Evolutionary conservation across 371 early-diverging fungal genomes (phyloP).

Genomic region (Mucor lusitanicus): DNA sequence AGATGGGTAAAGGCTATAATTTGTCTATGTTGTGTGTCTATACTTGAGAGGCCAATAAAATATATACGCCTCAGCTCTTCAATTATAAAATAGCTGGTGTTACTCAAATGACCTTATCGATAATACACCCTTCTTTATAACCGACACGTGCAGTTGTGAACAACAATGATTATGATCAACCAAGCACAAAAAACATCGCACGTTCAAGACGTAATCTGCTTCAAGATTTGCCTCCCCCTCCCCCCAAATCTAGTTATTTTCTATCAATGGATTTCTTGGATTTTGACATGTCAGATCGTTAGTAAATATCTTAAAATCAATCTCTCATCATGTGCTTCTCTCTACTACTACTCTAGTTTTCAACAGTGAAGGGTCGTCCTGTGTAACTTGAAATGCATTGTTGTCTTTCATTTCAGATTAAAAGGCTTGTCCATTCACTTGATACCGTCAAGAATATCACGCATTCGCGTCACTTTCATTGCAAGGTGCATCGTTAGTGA

Average conservation of each 20-base stretch:
- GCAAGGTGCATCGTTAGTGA: no score
- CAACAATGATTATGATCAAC: neutral
- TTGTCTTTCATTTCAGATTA: no score
- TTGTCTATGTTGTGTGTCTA: neutral
- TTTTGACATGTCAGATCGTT: neutral
- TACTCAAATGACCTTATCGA: slow-evolving; percentile 2
- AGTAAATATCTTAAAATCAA: neutral
- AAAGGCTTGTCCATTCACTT: no score
- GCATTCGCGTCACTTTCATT: no score
- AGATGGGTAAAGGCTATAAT: neutral
- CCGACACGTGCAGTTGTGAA: neutral
- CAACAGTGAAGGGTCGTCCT: no score
- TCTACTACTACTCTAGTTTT: no score
- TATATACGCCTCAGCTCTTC: neutral
- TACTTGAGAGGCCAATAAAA: neutral
- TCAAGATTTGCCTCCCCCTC: neutral
- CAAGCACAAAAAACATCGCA: neutral
- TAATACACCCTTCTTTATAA: neutral
- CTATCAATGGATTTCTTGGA: neutral
- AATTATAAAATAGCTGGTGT: neutral
- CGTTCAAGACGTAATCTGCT: neutral
- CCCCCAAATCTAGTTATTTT: neutral
- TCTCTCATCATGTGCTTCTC: no score
- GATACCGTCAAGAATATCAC: no score
- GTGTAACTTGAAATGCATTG: no score